A percentile compares a stretch with the other conserved stretches of the same genome.
Evolutionary conservation across 176 grass and related monocot species (phyloP).

Genomic region (Oryza australiensis): DNA sequence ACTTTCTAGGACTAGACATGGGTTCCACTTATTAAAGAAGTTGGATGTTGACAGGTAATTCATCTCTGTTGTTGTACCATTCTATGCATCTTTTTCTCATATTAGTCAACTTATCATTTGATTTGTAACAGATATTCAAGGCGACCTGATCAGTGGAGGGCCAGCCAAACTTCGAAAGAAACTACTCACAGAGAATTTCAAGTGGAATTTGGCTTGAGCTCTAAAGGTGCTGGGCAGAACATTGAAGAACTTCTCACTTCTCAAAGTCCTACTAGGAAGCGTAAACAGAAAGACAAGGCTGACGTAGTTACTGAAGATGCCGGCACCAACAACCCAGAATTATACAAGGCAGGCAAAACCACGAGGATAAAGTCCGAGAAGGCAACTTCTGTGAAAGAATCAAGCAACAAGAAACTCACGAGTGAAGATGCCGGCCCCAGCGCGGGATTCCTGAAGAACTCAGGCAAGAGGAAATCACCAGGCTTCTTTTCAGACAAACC

Average conservation of each 20-base stretch:
- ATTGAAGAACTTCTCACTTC: constrained; percentile 31
- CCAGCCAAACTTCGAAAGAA: constrained; percentile 77
- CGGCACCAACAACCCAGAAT: constrained; percentile 24
- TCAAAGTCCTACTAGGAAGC: constrained; percentile 35
- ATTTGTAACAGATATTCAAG: constrained; percentile 65
- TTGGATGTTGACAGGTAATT: constrained; percentile 86
- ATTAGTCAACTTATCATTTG: not conserved
- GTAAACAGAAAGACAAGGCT: constrained; percentile 39
- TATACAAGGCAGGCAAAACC: not conserved
- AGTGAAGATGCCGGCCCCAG: not conserved
- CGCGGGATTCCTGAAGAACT: constrained; percentile 39
- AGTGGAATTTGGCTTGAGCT: constrained; percentile 59
- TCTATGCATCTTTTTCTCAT: not conserved
- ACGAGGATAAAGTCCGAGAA: constrained; percentile 43
- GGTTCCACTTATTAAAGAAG: constrained; percentile 85
- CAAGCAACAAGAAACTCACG: constrained; percentile 25
- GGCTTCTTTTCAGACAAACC: constrained; percentile 48
- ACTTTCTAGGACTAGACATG: constrained; percentile 75
- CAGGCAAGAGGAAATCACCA: constrained; percentile 52
- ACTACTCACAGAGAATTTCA: constrained; percentile 68
- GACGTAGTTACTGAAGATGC: constrained; percentile 26
- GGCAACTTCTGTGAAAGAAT: constrained; percentile 28
- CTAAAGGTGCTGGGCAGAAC: constrained; percentile 33
- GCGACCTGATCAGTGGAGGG: constrained; percentile 83
- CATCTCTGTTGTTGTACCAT: not conserved